Evolutionary conservation across 179 eudicot species (phyloP), one percentile per base, ranked within the genome.

Genomic region (Silene vulgaris): DNA sequence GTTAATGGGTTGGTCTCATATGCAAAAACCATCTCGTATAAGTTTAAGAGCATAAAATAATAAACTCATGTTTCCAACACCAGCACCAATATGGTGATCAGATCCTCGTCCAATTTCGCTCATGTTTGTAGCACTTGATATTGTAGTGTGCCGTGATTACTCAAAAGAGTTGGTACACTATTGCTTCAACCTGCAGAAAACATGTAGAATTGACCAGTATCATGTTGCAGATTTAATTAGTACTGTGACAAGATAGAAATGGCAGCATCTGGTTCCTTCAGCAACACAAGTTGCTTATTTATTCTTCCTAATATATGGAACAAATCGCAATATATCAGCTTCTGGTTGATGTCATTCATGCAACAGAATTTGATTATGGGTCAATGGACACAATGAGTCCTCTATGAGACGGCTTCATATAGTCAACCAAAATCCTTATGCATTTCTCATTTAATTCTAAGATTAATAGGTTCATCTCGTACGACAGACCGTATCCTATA

Each of bases 221-320:
- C 74, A 50, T 11, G 30, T 70, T 69, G 9, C 64, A 43, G 3
- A 37, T 4, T 71, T 14, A 28, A 45, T 40, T 40, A 40, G 62
- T 62, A 63, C 66, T 2, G 1, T n/a, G 65, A 74, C 62, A 61
- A 14, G 74, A 75, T 70, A 11, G 30, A 60, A 23, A 57, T 60
- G 5, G 79, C 48, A 40, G 76, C 23, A 70, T 80, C 77, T 20
- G 71, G 73, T 76, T 76, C 80, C 30, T 30, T 72, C 21, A 76
- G 68, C 56, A 43, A 32, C n/a, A 21, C 28, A 45, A 8, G 28
- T 32, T 19, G 56, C 3, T 6, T 14, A 7, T 11, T 20, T 75
- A 71, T 43, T 56, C 63, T 76, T 43, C 69, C 71, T 28, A 70
- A 4, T 26, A 48, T 19, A 52, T 4, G n/a, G 9, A 65, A 5